phyloP scores from a whole-genome alignment of 164 flowering plant species.

The Annona squamosa region DNA sequence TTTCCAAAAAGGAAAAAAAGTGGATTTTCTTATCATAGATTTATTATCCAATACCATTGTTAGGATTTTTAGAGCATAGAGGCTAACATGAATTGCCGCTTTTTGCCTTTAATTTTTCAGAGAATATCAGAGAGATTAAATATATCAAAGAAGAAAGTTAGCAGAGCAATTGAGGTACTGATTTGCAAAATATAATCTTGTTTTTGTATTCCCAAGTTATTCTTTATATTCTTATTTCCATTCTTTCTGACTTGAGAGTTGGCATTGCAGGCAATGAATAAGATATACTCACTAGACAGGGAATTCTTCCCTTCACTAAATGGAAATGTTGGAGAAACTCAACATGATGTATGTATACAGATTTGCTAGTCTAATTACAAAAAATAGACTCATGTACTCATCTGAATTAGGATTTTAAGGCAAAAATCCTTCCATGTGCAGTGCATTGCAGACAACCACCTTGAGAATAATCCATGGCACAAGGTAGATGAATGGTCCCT shows the following conservation, averaged over 20 bases:
- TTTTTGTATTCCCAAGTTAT: background rate
- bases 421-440: constrained; percentile 23
- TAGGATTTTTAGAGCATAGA: background rate
- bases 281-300: constrained; percentile 80
- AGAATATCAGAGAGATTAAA: constrained; percentile 76
- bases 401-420: background rate
- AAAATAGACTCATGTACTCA: background rate
- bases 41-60: background rate
- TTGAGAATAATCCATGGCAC: constrained; percentile 89
- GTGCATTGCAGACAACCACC: constrained; percentile 76
- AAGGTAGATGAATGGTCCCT: constrained; percentile 74
- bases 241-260: constrained; percentile 9
- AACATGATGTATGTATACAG: constrained; percentile 73
- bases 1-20: no score
- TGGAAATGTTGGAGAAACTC: constrained; percentile 89
- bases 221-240: constrained; percentile 1
- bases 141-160: constrained; percentile 80
- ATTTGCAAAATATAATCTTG: background rate
- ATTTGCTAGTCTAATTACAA: background rate
- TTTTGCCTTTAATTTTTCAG: constrained; percentile 35
- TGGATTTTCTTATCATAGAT: no score
- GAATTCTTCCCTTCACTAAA: constrained; percentile 79
- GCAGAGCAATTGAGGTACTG: constrained; percentile 90
- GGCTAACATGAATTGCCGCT: constrained; percentile 12
- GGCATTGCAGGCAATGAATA: constrained; percentile 55